Evolutionary conservation across 2,329 filamentous ascomycete species (phyloP).

Genomic region (Talaromyces sp.): DNA sequence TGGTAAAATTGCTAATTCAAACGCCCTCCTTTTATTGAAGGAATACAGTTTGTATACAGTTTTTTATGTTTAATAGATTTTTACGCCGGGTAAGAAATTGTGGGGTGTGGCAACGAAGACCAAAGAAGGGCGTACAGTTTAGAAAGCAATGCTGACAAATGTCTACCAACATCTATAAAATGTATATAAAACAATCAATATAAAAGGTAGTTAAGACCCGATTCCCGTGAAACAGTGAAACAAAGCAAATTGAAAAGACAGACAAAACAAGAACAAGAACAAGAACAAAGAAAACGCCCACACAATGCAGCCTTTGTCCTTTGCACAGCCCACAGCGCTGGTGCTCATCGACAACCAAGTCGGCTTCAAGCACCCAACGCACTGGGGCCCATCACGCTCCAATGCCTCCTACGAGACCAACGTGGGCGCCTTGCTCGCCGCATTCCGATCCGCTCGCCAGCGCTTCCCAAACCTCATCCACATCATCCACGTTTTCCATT

Average conservation of each 20-base stretch:
- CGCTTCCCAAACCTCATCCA: conserved; percentile 17
- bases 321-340: conserved; percentile 33
- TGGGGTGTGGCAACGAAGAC: neutral
- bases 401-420: conserved; percentile 43
- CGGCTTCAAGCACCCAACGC: conserved; percentile 34
- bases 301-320: conserved; percentile 6
- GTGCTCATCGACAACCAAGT: conserved; percentile 46
- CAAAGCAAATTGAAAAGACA: neutral
- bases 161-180: neutral
- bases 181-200: neutral
- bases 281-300: neutral
- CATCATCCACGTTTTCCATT: conserved; percentile 44
- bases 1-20: too few relatives aligned
- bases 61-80: too few relatives aligned
- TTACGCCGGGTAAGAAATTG: neutral
- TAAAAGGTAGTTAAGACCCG: neutral
- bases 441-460: conserved; percentile 26
- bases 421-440: conserved; percentile 31
- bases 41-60: too few relatives aligned
- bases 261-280: neutral
- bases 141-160: neutral
- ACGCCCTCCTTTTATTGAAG: too few relatives aligned
- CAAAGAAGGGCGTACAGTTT: neutral
- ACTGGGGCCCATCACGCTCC: conserved; percentile 39
- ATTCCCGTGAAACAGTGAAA: neutral